Evolutionary conservation across 2,329 filamentous ascomycete genomes (phyloP), one percentile per base, ranked within the genome.

Genomic region (Xylariaceae sp.): DNA sequence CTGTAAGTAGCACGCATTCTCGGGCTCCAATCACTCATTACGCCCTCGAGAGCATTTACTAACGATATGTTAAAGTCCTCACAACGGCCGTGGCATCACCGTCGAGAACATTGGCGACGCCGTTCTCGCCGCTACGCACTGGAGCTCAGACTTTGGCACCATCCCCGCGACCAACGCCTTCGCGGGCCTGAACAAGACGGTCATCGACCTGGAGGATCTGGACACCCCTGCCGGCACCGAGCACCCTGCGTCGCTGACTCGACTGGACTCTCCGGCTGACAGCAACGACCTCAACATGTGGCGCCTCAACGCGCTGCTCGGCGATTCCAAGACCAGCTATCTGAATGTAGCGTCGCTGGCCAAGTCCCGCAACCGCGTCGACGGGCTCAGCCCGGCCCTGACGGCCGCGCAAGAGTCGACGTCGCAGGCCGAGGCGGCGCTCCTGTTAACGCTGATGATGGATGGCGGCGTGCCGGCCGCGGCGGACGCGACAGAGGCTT

Each of bases 161-260:
- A 24, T 42, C 8, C 34, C 42, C 3, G 47, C 35, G 15, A 37
- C 12, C 6, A 38, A 15, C n/a, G 42, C 44, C 9, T 39, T 50
- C 32, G 24, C 16, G 4, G 40, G 34, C 9, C 41, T 51, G 9
- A 35, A 30, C 9, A 16, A 24, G 28, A 19, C 45, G 9, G n/a
- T 22, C 17, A 34, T 52, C 37, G 24, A 41, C 41, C 40, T 54
- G 2, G 32, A 28, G n/a, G 44, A 51, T 13, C 44, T 52, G 4
- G 38, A 48, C 35, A 47, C 41, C 32, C 34, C 35, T 1, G 32
- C 39, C 9, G 48, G 37, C 2, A 43, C 45, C 37, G 48, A 52
- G 34, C 49, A 52, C 34, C 44, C 42, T 2, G 50, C 45, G 19
- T 50, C 47, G 12, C 36, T 52, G n/a, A 50, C 51, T 6, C 47